Percentiles rank a stretch among this genome's conserved stretches.
These are phyloP conservation scores for Kwoniella pini DNA, from an alignment of 768 basidiomycete species.

Conservation along the genomic window DNA sequence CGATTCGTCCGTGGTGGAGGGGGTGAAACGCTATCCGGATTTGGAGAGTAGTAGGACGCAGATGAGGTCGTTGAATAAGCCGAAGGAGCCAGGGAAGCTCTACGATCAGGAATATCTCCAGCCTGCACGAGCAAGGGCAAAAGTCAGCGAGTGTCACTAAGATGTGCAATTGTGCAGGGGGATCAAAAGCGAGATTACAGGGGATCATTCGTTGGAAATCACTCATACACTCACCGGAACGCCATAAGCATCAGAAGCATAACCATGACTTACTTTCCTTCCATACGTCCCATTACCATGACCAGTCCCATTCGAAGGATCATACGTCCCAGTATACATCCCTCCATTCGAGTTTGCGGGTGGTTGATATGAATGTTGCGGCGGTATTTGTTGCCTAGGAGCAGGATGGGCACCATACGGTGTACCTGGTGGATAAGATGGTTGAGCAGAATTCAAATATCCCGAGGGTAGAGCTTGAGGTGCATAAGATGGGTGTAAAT, in stretches of 20 bases:
- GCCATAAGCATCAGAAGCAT: constrained; percentile 12
- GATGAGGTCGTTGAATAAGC: constrained; percentile 40
- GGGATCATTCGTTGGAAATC: no score
- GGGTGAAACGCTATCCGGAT: constrained; percentile 33
- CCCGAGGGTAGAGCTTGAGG: constrained; percentile 3
- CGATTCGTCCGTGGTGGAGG: constrained; percentile 24
- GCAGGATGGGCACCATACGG: constrained; percentile 14
- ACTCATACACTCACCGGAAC: constrained; percentile 21
- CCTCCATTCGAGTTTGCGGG: constrained; percentile 8
- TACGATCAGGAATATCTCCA: constrained; percentile 21
- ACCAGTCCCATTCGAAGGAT: constrained; percentile 4
- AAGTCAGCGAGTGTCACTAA: no score
- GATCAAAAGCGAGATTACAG: neutral
- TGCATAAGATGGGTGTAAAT: no score
- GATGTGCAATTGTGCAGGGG: no score
- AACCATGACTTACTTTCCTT: constrained; percentile 19
- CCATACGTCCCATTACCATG: constrained; percentile 4
- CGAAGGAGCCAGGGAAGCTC: constrained; percentile 44
- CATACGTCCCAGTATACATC: constrained; percentile 2
- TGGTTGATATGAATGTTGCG: constrained; percentile 21
- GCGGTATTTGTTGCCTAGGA: constrained; percentile 18
- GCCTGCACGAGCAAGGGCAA: neutral
- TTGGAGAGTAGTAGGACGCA: constrained; percentile 39
- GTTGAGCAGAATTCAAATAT: constrained; percentile 44
- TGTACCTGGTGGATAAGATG: constrained; percentile 42